Base-by-base conservation (phyloP, 371 early-diverging fungal genomes). In the Mortierella sp. region DNA sequence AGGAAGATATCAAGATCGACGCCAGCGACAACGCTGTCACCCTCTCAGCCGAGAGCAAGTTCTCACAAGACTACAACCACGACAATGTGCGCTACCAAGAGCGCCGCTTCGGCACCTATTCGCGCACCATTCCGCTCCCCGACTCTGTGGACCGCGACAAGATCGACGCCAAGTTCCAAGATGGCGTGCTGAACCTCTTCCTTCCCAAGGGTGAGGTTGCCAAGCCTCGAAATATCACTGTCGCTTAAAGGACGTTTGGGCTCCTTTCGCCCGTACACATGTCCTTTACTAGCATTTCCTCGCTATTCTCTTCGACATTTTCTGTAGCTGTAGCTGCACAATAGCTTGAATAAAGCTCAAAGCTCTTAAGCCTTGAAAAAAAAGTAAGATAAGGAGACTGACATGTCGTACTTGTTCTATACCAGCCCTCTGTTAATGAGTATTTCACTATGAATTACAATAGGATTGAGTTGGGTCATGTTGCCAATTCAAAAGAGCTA, bases 101-200 rank as follows among this genome's bases (percentile, higher is more conserved):
- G 72, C 90, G 94, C 24, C 88, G 84, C 73, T 88, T 75, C 73
- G 93, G 94, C 19, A 79, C 70, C 21, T 94, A 89, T 88, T 81
- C 82, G 19, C 91, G 94, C 28, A 82, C 89, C 24, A 77, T 94
- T 44, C 86, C 90, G 13, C 76, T 94, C 28, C 94, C 94, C 3
- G 87, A 81, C 26, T 82, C 86, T 55, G 90, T 90, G 28, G 88
- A 91, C 42, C 60, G 77, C 45, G 90, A 91, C 21, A 83, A 89
- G 5, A 90, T 91, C 65, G 77, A 88, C 21, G 94, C 93, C 75
- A 90, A 88, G 44, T 92, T 90, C 78, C 78, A 92, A 13, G 82
- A 94, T 71, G 95, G 95, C 38, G 90, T 94, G 13, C 85, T 94
- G 71, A 78, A 85, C 70, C 80, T 94, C 14, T 77, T 72, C 50